Base-by-base conservation (phyloP, 495 filamentous ascomycete species). In the Letharia columbiana region DNA sequence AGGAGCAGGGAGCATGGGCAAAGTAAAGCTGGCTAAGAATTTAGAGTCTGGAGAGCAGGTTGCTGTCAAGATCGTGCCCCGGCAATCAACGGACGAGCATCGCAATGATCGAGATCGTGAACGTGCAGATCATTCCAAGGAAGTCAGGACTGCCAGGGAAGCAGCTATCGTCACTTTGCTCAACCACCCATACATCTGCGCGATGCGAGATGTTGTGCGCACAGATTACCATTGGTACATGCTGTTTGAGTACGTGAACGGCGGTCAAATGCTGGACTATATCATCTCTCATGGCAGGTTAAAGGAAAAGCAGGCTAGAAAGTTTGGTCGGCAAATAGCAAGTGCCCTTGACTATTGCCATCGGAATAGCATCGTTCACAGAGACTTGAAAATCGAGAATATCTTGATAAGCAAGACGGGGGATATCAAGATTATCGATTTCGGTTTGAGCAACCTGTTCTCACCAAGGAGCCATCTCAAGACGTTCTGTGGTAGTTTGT, bases 221-320 rank as follows among this genome's bases (percentile, higher is more conserved):
- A 98, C 94, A 23, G 90, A 91, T 72, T 94, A 96, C 76, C 94
- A 99, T 75, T 99, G 94, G 94, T 99, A 99, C 75, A 99, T 99
- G 94, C 86, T 99, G 33, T 99, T 98, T 73, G 94, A 99, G 78
- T 96, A 96, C 75, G 95, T 99, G 77, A 97, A 99, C 74, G 94
- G 94, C 60, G 95, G 94, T 18, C 94, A 99, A 76, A 99, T 99
- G 94, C 85, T 99, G 54, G 94, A 99, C 79, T 99, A 99, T 75
- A 99, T 99, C 76, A 99, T 99, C 72, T 96, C 91, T 17, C 94
- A 99, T 73, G 95, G 94, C 60, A 88, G 93, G 66, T 77, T 99
- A 71, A 98, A 98, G 80, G 94, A 99, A 78, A 99, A 99, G 74
- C 93, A 96, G 76, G 94, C 94, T 4, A 87, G 94, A 67, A 99